Evolutionary conservation across 2,329 filamentous ascomycete species (phyloP), one percentile per base, ranked within the genome.

Genomic region (Aspergillus persii): DNA sequence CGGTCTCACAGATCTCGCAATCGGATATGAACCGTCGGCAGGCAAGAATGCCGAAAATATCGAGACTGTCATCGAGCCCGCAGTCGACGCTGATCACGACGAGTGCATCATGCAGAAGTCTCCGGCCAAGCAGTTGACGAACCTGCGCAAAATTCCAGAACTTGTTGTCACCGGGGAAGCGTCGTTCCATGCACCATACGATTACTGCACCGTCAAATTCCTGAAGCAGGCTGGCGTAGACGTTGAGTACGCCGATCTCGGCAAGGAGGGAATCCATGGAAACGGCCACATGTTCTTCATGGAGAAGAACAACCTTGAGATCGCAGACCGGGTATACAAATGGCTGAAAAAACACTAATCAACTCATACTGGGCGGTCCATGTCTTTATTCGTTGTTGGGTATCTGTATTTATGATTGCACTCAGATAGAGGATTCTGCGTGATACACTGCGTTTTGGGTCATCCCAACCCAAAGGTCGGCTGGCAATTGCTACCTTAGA

Each of bases 151-250:
- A 15, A 74, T 85, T 5, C 80, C 78, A 0, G 79, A 83, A 4
- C 69, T 83, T 1, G 61, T 86, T 15, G 65, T 85, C 29, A 86
- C 83, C 0, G 74, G 75, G 0, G 80, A 86, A 57, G 80, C 84
- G 3, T 83, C 81, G 54, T 79, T 77, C n/a, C 85, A 87, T 68
- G 72, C 75, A 2, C 69, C 74, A 8, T 87, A 82, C 60, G 85
- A 88, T 63, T 80, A 82, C 69, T 84, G 82, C 39, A 84, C 81
- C 0, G 78, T 81, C 1, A 61, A 69, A 11, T 87, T 81, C 66
- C 66, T 87, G 66, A 64, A 70, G 54, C 84, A 87, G 66, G 82
- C 80, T 2, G 83, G 84, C 0, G 76, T 81, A 1, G n/a, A 55
- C 15, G 75, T 78, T 1, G 73, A 81, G 2, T 79, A 77, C 71